Percentiles rank a stretch among this genome's conserved stretches.
These are phyloP conservation scores for Mortierella sp. DNA, from an alignment of 371 early-diverging fungal genomes.

Conservation along the genomic window DNA sequence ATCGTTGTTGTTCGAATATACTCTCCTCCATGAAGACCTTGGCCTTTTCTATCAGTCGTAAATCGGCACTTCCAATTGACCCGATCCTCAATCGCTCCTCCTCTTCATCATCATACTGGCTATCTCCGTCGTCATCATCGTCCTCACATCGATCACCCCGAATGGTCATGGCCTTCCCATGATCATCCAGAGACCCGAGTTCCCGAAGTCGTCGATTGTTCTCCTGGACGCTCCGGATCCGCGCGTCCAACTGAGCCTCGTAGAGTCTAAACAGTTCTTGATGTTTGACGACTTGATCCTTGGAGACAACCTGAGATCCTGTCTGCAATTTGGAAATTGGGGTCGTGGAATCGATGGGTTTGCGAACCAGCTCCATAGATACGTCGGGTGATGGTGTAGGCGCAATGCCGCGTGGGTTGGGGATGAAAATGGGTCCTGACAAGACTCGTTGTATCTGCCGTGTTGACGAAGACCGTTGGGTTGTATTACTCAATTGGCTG, in stretches of 20 bases:
- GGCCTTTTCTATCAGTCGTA: slow-evolving; percentile 13
- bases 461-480: slow-evolving; percentile 1
- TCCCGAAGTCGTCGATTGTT: slow-evolving; percentile 37
- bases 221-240: slow-evolving; percentile 21
- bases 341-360: not conserved
- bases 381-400: slow-evolving; percentile 34
- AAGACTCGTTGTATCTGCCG: slow-evolving; percentile 18
- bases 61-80: not conserved
- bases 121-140: not conserved
- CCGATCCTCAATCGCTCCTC: slow-evolving; percentile 3
- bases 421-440: slow-evolving; percentile 28
- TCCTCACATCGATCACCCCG: not conserved
- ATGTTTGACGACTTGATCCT: not conserved
- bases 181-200: slow-evolving; percentile 21
- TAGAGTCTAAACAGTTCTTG: slow-evolving; percentile 19
- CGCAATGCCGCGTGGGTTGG: slow-evolving; percentile 41
- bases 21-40: slow-evolving; percentile 22
- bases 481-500: not conserved
- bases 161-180: slow-evolving; percentile 8
- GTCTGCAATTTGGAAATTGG: not conserved
- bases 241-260: slow-evolving; percentile 32
- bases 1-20: slow-evolving; percentile 11
- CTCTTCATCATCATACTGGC: slow-evolving; percentile 13
- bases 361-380: slow-evolving; percentile 29
- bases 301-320: not conserved